Percentiles rank a stretch among this genome's conserved stretches.
phyloP scores from a whole-genome alignment of 106 monocot genomes.

The Dendrobium chrysotoxum region DNA sequence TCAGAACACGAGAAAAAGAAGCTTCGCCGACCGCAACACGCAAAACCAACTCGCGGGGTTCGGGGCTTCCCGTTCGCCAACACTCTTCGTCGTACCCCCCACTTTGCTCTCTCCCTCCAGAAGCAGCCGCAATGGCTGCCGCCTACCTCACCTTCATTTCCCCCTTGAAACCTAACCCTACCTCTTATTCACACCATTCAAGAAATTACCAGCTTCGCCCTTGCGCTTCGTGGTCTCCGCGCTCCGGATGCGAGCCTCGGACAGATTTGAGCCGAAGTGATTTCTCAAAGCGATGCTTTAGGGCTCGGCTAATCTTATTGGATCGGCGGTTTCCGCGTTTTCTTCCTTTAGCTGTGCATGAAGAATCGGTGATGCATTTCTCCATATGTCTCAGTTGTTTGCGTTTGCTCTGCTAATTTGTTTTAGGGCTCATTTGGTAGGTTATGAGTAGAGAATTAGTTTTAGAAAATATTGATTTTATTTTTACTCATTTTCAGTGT shows the following conservation, averaged over 20 bases:
- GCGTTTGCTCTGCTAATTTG: background rate
- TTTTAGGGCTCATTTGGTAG: background rate
- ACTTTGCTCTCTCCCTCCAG: background rate
- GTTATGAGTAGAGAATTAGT: background rate
- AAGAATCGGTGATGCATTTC: slow-evolving; percentile 33
- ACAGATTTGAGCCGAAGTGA: background rate
- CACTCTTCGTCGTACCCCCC: background rate
- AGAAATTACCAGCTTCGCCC: background rate
- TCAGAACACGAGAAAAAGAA: background rate
- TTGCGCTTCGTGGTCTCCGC: background rate
- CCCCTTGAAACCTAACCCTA: slow-evolving; percentile 19
- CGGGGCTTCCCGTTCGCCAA: background rate
- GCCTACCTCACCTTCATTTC: slow-evolving; percentile 15
- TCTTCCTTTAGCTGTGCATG: slow-evolving; percentile 1
- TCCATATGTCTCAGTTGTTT: background rate
- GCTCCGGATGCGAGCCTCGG: background rate
- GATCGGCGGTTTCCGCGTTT: slow-evolving; percentile 10
- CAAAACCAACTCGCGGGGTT: too few relatives aligned
- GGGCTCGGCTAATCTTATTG: background rate
- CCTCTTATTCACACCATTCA: background rate
- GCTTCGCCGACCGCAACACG: background rate
- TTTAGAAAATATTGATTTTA: background rate
- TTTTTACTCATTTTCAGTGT: background rate
- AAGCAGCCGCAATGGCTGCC: slow-evolving; percentile 12
- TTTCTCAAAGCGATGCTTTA: background rate